Evolutionary conservation across 75 land plant species (phyloP).

Genomic region (Pinus tabuliformis): DNA sequence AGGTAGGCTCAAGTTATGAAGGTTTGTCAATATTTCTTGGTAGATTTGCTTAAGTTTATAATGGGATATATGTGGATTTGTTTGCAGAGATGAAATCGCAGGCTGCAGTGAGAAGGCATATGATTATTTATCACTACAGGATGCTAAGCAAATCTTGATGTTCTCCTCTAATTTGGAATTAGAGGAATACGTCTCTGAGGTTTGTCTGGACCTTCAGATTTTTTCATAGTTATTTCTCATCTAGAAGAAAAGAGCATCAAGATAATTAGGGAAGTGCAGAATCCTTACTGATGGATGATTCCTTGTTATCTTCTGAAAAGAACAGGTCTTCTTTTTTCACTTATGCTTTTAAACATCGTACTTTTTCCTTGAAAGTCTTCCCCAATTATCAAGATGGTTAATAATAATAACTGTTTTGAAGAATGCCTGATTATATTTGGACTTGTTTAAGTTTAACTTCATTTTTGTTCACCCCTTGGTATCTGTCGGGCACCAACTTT

Average conservation of each 20-base stretch:
- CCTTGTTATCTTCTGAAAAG: neutral
- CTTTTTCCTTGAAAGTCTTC: neutral
- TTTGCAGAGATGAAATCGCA: slow-evolving; percentile 86
- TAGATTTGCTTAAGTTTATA: neutral
- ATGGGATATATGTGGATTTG: slow-evolving; percentile 1
- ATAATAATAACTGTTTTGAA: neutral
- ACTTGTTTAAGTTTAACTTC: too few species aligned
- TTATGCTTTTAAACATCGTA: neutral
- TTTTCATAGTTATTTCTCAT: neutral
- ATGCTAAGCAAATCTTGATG: slow-evolving; percentile 77
- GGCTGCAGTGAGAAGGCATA: slow-evolving; percentile 98
- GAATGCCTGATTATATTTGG: neutral
- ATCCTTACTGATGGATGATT: neutral
- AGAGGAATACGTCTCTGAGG: slow-evolving; percentile 52
- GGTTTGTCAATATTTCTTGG: too few species aligned
- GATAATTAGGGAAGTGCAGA: neutral
- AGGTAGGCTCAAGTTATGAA: too few species aligned
- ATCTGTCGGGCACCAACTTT: too few species aligned
- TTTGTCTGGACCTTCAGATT: slow-evolving; percentile 9
- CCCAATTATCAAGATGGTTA: neutral
- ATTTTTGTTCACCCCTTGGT: too few species aligned
- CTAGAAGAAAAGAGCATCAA: neutral
- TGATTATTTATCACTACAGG: slow-evolving; percentile 62
- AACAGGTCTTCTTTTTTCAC: neutral
- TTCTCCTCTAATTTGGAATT: slow-evolving; percentile 69